A percentile compares a stretch with the other conserved stretches of the same genome.
These are phyloP conservation scores for Malus hybrid DNA, from an alignment of 331 rosid species.

Conservation along the genomic window DNA sequence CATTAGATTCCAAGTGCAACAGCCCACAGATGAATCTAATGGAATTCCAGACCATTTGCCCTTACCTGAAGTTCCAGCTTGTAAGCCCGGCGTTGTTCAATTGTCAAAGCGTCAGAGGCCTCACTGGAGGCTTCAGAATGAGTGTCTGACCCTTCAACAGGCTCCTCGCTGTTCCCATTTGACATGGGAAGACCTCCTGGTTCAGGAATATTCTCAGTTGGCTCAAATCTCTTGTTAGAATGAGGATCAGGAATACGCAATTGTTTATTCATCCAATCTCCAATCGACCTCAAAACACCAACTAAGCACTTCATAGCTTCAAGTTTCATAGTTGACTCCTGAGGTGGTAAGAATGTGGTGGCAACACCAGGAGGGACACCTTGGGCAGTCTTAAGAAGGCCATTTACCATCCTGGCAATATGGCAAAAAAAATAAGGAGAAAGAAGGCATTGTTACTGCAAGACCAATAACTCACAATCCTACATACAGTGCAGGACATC, in stretches of 20 bases:
- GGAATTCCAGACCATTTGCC: conserved; percentile 7
- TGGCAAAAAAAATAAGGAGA: conserved; percentile 11
- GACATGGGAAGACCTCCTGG: conserved; percentile 41
- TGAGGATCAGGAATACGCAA: conserved; percentile 83
- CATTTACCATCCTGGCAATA: conserved; percentile 88
- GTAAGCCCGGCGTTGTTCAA: conserved; percentile 96
- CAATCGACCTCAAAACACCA: conserved; percentile 71
- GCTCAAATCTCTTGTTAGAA: conserved; percentile 56
- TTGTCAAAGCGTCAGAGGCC: conserved; percentile 73
- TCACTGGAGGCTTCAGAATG: conserved; percentile 71
- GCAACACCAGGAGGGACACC: conserved; percentile 92
- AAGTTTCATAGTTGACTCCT: conserved; percentile 78
- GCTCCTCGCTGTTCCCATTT: conserved; percentile 77
- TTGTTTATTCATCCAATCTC: conserved; percentile 94
- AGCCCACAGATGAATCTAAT: conserved; percentile 15
- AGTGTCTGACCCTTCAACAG: conserved; percentile 73
- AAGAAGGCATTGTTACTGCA: conserved; percentile 4
- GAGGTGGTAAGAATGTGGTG: conserved; percentile 86
- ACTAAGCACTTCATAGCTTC: conserved; percentile 96
- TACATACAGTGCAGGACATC: conserved; percentile 6
- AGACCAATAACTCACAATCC: conserved; percentile 13
- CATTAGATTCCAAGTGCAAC: conserved; percentile 31
- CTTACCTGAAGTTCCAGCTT: conserved; percentile 98
- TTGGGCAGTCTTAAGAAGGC: conserved; percentile 99
- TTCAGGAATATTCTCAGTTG: conserved; percentile 43